A percentile compares a stretch with the other conserved stretches of the same genome.
These are phyloP conservation scores for Pseudogymnoascus sp. DNA, from an alignment of 2,329 filamentous ascomycete species.

Conservation along the genomic window DNA sequence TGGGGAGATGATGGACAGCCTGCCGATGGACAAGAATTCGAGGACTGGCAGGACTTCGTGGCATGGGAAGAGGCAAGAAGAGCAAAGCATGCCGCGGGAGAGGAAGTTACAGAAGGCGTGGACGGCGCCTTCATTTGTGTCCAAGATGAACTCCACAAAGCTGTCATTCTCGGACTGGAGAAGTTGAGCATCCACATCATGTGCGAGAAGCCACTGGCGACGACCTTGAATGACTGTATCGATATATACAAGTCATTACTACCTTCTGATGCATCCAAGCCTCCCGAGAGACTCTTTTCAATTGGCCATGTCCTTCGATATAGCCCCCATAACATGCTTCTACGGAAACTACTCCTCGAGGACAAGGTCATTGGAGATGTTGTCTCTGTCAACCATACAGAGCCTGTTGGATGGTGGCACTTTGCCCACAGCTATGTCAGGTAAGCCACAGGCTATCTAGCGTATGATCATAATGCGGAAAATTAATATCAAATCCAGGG, in stretches of 20 bases:
- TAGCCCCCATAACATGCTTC: constrained; percentile 80
- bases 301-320: constrained; percentile 93
- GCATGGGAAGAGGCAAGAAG: constrained; percentile 59
- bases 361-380: constrained; percentile 75
- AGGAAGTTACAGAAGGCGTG: constrained; percentile 34
- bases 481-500: constrained; percentile 37
- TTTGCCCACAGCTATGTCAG: constrained; percentile 84
- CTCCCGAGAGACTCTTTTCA: constrained; percentile 57
- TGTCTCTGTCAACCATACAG: constrained; percentile 79
- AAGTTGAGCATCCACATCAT: constrained; percentile 71
- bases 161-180: constrained; percentile 68
- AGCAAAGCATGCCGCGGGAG: constrained; percentile 40
- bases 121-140: constrained; percentile 64
- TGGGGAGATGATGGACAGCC: constrained; percentile 48
- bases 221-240: constrained; percentile 69
- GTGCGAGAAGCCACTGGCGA: constrained; percentile 91
- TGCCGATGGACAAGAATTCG: constrained; percentile 58
- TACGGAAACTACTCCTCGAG: constrained; percentile 69
- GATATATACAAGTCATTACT: constrained; percentile 57
- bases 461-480: not conserved
- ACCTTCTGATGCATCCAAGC: constrained; percentile 29
- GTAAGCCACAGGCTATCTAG: constrained; percentile 27
- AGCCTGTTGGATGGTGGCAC: constrained; percentile 95
- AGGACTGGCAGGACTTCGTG: constrained; percentile 68
- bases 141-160: constrained; percentile 79